phyloP scores from a whole-genome alignment of 1,284 basidiomycete genomes.

The Vanrija sp. region DNA sequence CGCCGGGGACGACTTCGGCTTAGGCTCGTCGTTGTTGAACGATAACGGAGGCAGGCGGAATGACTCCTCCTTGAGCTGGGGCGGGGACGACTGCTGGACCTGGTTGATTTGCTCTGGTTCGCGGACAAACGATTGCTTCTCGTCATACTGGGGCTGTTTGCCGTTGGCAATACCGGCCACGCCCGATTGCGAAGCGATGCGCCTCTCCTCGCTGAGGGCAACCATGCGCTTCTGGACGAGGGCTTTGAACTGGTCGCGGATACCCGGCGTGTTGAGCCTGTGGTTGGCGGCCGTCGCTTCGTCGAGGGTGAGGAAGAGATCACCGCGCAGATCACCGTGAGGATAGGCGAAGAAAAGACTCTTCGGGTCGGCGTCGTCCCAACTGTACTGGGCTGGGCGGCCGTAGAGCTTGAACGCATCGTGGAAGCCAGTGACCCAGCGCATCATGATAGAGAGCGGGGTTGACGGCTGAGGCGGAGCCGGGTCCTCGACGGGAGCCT shows the following conservation, averaged over 20 bases:
- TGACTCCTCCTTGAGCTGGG: background rate
- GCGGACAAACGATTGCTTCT: background rate
- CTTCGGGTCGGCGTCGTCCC: slow-evolving; percentile 72
- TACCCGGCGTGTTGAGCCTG: slow-evolving; percentile 61
- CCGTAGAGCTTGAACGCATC: slow-evolving; percentile 85
- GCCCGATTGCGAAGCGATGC: background rate
- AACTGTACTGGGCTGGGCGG: slow-evolving; percentile 70
- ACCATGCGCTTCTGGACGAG: slow-evolving; percentile 65
- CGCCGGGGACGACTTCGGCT: no score
- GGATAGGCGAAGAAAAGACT: slow-evolving; percentile 49
- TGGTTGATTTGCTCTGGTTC: background rate
- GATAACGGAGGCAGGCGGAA: slow-evolving; percentile 40
- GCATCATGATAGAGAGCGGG: slow-evolving; percentile 74
- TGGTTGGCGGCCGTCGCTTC: slow-evolving; percentile 73
- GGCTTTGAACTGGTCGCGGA: slow-evolving; percentile 61
- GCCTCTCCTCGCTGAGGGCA: slow-evolving; percentile 5
- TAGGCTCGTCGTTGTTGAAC: slow-evolving; percentile 20
- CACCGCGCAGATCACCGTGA: slow-evolving; percentile 38
- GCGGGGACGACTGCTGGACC: background rate
- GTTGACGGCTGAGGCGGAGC: slow-evolving; percentile 14
- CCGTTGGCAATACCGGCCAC: background rate
- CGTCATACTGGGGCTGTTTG: slow-evolving; percentile 10
- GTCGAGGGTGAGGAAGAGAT: slow-evolving; percentile 85
- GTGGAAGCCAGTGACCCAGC: slow-evolving; percentile 85
- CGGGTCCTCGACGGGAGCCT: slow-evolving; percentile 55